Evolutionary conservation across 441 rosid genomes (phyloP).

Genomic region (Croton laevigatus): DNA sequence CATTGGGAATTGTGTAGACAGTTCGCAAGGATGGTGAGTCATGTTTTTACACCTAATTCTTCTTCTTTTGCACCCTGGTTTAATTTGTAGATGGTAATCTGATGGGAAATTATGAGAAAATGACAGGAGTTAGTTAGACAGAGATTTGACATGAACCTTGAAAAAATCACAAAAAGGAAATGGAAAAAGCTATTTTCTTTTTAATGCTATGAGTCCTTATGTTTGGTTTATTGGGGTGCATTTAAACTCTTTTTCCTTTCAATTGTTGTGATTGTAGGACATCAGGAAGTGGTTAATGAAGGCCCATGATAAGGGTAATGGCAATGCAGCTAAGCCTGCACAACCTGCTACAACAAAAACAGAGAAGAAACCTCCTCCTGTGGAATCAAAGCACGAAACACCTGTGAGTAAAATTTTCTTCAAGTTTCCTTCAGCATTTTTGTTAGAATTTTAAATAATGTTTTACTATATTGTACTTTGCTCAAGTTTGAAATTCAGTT

Average conservation of each 20-base stretch:
- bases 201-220: not conserved
- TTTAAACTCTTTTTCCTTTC: not conserved
- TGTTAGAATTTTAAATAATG: not conserved
- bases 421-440: not conserved
- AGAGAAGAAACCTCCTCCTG: slow-evolving; percentile 25
- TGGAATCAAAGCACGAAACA: slow-evolving; percentile 25
- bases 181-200: not conserved
- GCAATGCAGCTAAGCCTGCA: slow-evolving; percentile 31
- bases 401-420: slow-evolving; percentile 40
- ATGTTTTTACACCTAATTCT: not conserved
- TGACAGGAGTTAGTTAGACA: not conserved
- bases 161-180: no score
- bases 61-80: not conserved
- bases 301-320: slow-evolving; percentile 72
- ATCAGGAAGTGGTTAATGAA: slow-evolving; percentile 95
- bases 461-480: not conserved
- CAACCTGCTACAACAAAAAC: slow-evolving; percentile 33
- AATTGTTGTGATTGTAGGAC: slow-evolving; percentile 45
- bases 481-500: not conserved
- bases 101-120: not conserved
- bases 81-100: not conserved
- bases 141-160: no score
- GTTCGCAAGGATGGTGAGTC: not conserved
- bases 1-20: not conserved
- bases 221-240: not conserved